Percentiles rank a stretch among this genome's conserved stretches.
Conservation (phyloP, 2,329 filamentous ascomycete species). For the Tympanopsis confertula region DNA sequence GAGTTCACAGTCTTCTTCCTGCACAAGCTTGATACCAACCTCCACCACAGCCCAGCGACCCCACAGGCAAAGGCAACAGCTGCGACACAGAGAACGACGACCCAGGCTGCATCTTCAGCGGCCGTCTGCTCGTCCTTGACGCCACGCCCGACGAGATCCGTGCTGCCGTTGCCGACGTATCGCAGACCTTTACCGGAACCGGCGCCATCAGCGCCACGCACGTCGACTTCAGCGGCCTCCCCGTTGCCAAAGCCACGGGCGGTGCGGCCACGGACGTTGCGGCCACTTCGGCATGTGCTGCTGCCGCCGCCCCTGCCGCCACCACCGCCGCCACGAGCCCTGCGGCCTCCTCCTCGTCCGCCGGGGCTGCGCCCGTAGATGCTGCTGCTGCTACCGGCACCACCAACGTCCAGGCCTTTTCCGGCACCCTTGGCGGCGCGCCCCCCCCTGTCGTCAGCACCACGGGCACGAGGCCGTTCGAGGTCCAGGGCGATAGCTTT, state of each 20-base stretch:
- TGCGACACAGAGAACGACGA: conserved; percentile 34
- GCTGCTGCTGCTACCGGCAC: conserved; percentile 4
- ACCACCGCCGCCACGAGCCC: conserved; percentile 3
- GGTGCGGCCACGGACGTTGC: conserved; percentile 6
- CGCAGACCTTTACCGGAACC: conserved; percentile 17
- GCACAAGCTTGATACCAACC: no score
- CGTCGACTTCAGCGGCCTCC: conserved; percentile 10
- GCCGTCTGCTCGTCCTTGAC: conserved; percentile 39
- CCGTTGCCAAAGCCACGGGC: conserved; percentile 7
- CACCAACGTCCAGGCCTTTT: conserved; percentile 26
- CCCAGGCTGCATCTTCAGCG: conserved; percentile 40
- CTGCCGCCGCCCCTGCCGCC: conserved; percentile 7
- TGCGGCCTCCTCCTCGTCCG: conserved; percentile 4
- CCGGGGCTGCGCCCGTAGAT: conserved; percentile 2
- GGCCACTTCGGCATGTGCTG: conserved; percentile 5
- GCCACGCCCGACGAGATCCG: conserved; percentile 37
- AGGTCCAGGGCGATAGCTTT: conserved; percentile 24
- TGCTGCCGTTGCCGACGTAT: conserved; percentile 28
- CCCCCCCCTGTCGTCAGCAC: conserved; percentile 23
- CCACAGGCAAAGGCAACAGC: conserved; percentile 33
- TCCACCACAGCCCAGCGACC: conserved; percentile 15
- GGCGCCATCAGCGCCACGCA: conserved; percentile 14
- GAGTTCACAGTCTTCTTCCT: conserved; percentile 9
- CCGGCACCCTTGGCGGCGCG: conserved; percentile 25
- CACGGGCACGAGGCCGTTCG: conserved; percentile 17